Evolutionary conservation across 352 stramenopile species (phyloP), one percentile per base, ranked within the genome.

Genomic region (Elongisporangium prolatum): DNA sequence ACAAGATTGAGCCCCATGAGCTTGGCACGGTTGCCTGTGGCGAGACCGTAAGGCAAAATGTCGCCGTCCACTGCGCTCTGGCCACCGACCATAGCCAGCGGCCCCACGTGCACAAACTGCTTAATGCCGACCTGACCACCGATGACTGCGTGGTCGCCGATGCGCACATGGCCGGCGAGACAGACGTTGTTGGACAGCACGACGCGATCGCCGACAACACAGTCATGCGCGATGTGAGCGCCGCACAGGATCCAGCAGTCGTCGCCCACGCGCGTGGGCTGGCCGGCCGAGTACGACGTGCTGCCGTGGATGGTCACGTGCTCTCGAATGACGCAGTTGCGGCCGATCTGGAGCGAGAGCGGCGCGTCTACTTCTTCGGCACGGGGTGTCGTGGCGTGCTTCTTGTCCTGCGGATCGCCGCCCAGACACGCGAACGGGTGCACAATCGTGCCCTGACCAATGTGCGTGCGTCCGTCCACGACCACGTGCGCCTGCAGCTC

Each of bases 141-240:
- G 38, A 94, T 75, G 57, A 93, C 86, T 10, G 85, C 83, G 53
- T 77, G 77, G 55, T 86, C 77, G 51, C 81, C 79, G 53, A 94
- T 89, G 13, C 73, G 66, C 0, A 94, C 85, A 60, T 94, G 85
- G 22, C 85, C 85, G 52, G 85, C 85, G 50, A 94, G 72, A 56
- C 80, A 90, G 8, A 89, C 84, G 56, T 91, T 89, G 63, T 94
- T 94, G 21, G 80, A 90, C 25, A 94, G 73, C 21, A 93, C 81
- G 24, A 91, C 83, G 24, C 81, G 77, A 34, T 68, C 68, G 14
- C 83, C 83, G 4, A 94, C 67, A 4, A 73, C 63, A 14, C 71
- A 75, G 57, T 94, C 85, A 60, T 94, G 85, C 2, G 73, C 85
- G 17, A 94, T 72, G 61, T 94, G 85, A 9, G 81, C 74, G 7